Evolutionary conservation across 2,329 filamentous ascomycete species (phyloP).

Genomic region (Incumbomyces lentus): DNA sequence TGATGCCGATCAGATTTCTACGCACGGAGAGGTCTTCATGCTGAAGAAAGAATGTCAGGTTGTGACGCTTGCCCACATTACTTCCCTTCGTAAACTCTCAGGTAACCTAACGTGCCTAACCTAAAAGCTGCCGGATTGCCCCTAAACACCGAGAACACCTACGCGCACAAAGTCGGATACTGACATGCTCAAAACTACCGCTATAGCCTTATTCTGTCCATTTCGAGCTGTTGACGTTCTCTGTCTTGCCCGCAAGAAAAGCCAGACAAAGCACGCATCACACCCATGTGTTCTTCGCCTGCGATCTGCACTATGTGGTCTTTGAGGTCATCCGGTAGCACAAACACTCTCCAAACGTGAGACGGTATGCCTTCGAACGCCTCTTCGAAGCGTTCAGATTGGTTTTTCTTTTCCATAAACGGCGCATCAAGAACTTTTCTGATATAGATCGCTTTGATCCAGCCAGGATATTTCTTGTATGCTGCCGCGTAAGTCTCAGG

Average conservation of each 20-base stretch:
- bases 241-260: slow-evolving; percentile 2
- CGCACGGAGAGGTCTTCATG: not conserved
- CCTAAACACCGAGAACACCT: too few species aligned
- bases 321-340: slow-evolving; percentile 57
- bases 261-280: not conserved
- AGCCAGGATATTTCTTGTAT: slow-evolving; percentile 56
- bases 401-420: slow-evolving; percentile 64
- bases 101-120: too few species aligned
- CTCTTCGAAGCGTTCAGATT: slow-evolving; percentile 63
- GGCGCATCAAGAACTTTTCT: slow-evolving; percentile 70
- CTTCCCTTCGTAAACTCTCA: too few species aligned
- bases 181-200: not conserved
- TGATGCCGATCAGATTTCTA: not conserved
- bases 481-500: slow-evolving; percentile 82
- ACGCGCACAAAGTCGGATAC: not conserved
- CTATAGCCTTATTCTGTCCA: not conserved
- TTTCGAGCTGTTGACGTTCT: slow-evolving; percentile 1
- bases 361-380: slow-evolving; percentile 68
- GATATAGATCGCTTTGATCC: slow-evolving; percentile 77
- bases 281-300: slow-evolving; percentile 8
- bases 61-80: too few species aligned
- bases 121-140: too few species aligned
- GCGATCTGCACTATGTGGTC: slow-evolving; percentile 22
- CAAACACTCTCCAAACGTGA: slow-evolving; percentile 70
- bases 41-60: not conserved